phyloP scores from a whole-genome alignment of 768 basidiomycete species.

The Pleurotus djamor region DNA sequence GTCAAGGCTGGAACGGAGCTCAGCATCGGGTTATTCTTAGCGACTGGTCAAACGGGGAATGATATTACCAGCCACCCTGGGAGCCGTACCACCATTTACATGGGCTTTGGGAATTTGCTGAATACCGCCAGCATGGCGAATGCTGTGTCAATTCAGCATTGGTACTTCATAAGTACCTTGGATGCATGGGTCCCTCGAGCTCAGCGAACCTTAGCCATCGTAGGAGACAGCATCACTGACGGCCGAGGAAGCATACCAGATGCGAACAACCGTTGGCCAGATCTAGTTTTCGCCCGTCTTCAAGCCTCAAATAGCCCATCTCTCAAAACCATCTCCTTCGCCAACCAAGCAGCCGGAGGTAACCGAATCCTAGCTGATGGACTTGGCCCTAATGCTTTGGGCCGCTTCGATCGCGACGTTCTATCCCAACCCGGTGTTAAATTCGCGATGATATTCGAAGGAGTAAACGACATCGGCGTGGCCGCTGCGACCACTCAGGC shows the following conservation, averaged over 20 bases:
- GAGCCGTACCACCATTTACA: slow-evolving; percentile 44
- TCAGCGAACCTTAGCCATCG: slow-evolving; percentile 32
- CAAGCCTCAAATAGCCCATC: slow-evolving; percentile 23
- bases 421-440: slow-evolving; percentile 42
- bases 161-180: slow-evolving; percentile 43
- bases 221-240: slow-evolving; percentile 55
- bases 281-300: slow-evolving; percentile 40
- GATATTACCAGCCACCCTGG: slow-evolving; percentile 46
- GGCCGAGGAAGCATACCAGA: slow-evolving; percentile 44
- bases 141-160: slow-evolving; percentile 25
- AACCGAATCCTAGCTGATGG: slow-evolving; percentile 50
- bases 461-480: slow-evolving; percentile 52
- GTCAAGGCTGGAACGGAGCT: slow-evolving; percentile 35
- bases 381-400: slow-evolving; percentile 43
- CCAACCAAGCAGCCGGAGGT: slow-evolving; percentile 52
- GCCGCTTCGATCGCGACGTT: slow-evolving; percentile 50
- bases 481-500: slow-evolving; percentile 27
- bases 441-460: slow-evolving; percentile 50
- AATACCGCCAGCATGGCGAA: slow-evolving; percentile 31
- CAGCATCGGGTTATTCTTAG: slow-evolving; percentile 38
- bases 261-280: slow-evolving; percentile 49
- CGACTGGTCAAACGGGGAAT: slow-evolving; percentile 36
- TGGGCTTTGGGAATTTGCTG: slow-evolving; percentile 34
- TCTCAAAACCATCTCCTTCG: slow-evolving; percentile 34
- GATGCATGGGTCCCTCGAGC: slow-evolving; percentile 33